A percentile compares a stretch with the other conserved stretches of the same genome.
These are phyloP conservation scores for Glaciozyma antarctica DNA, from an alignment of 768 basidiomycete genomes.

Conservation along the genomic window DNA sequence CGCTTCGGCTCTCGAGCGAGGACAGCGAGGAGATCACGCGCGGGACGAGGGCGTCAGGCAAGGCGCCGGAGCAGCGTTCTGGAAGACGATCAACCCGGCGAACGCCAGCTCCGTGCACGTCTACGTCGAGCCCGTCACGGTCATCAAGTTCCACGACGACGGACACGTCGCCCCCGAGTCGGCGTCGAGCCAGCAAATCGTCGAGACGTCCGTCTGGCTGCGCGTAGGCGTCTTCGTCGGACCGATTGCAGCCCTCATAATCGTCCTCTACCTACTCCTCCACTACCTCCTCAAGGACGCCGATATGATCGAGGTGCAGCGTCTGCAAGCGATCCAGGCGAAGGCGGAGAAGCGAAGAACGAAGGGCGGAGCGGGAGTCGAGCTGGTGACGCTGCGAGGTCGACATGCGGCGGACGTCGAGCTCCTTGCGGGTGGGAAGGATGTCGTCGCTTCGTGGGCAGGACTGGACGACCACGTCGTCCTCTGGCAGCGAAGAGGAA, in stretches of 20 bases:
- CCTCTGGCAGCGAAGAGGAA: slow-evolving; percentile 51
- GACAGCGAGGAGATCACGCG: slow-evolving; percentile 6
- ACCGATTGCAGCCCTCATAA: slow-evolving; percentile 70
- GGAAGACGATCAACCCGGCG: slow-evolving; percentile 66
- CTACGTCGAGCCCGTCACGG: slow-evolving; percentile 67
- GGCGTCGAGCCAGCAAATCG: slow-evolving; percentile 27
- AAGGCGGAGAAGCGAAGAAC: slow-evolving; percentile 22
- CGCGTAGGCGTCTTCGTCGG: slow-evolving; percentile 54
- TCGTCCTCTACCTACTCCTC: slow-evolving; percentile 62
- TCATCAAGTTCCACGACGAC: slow-evolving; percentile 53
- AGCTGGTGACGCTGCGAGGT: slow-evolving; percentile 56
- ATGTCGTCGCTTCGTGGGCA: slow-evolving; percentile 57
- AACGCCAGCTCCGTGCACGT: slow-evolving; percentile 61
- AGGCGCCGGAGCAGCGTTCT: slow-evolving; percentile 45
- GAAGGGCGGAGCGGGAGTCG: slow-evolving; percentile 16
- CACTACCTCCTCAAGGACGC: slow-evolving; percentile 82
- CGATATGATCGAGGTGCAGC: slow-evolving; percentile 76
- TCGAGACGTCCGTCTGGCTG: neutral
- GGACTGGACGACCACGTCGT: slow-evolving; percentile 67
- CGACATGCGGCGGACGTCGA: slow-evolving; percentile 74
- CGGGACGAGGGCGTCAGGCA: slow-evolving; percentile 45
- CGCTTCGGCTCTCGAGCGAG: slow-evolving; percentile 7
- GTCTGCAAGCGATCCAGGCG: slow-evolving; percentile 40
- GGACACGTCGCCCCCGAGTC: slow-evolving; percentile 14
- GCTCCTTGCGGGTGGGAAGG: slow-evolving; percentile 59